Evolutionary conservation across 768 basidiomycete species (phyloP), one percentile per base, ranked within the genome.

Genomic region (Pleurotus citrinopileatus): DNA sequence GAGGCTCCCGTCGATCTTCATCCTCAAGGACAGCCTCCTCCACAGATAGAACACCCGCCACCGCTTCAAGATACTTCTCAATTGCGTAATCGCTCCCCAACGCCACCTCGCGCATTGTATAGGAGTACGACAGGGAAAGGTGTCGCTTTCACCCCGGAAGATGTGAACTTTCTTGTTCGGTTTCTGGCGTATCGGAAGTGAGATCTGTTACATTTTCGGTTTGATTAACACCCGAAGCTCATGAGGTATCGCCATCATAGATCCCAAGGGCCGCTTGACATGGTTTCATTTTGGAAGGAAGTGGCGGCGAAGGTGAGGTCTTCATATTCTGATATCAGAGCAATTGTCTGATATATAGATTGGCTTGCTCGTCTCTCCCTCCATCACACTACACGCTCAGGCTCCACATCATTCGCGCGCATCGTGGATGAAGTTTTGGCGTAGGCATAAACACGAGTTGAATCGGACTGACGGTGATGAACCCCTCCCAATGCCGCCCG

Each of bases 361-460:
- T 29, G 48, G 36, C 25, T 19, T 58, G 15, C 25, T 42, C 42
- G 52, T 53, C 54, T 26, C 37, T 47, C 5, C 50, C 38, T 53
- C 43, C 17, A 50, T 51, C 23, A 36, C 47, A 17, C 17, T 15
- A 22, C 20, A 34, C 52, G 59, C 19, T 19, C 61, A 90, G 87
- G 91, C 91, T 0, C 91, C 91, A 0, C 91, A 94, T 68, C 91
- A 94, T 63, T 93, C 91, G 22, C 84, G 90, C 32, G 91, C 91
- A 43, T 94, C 91, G 4, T 94, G 91, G 91, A 91, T 94, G 89
- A 94, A 94, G 69, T 94, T 85, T 68, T 94, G 90, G 82, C 80
- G 91, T 13, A 76, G 91, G 53, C 91, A 94, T 66, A 91, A 90
- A 60, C 91, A 94, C 60, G 91, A 94, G 60, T 71, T 91, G 32